phyloP scores from a whole-genome alignment of 1,284 basidiomycete genomes.

The Apiotrichum sp. region DNA sequence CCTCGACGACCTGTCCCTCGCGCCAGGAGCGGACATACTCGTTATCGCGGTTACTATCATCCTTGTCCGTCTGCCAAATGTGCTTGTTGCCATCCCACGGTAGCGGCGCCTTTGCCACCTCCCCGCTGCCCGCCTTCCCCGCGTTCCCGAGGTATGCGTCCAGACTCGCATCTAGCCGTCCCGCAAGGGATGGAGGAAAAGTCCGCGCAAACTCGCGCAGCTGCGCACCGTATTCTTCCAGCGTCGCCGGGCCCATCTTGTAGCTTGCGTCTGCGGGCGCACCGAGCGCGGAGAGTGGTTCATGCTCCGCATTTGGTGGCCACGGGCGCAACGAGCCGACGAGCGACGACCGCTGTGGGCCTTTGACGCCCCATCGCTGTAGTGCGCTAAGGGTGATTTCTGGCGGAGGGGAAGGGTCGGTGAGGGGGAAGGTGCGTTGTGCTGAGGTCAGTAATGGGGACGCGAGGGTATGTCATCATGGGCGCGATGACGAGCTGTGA shows the following conservation, averaged over 20 bases:
- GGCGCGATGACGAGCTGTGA: too few species aligned
- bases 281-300: slow-evolving; percentile 22
- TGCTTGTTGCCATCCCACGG: slow-evolving; percentile 16
- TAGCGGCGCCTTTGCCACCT: too few species aligned
- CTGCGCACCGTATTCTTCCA: slow-evolving; percentile 18
- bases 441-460: too few species aligned
- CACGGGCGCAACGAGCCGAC: slow-evolving; percentile 15
- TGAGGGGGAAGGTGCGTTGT: too few species aligned
- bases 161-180: slow-evolving; percentile 15
- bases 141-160: slow-evolving; percentile 11
- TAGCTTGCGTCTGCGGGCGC: slow-evolving; percentile 33
- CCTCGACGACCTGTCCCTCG: slow-evolving; percentile 20
- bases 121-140: background rate
- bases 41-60: slow-evolving; percentile 9
- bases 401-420: too few species aligned
- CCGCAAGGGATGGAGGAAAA: slow-evolving; percentile 17
- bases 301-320: too few species aligned
- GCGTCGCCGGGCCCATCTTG: slow-evolving; percentile 20
- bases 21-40: slow-evolving; percentile 32
- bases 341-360: slow-evolving; percentile 20
- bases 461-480: too few species aligned
- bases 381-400: background rate
- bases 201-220: slow-evolving; percentile 25
- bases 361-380: slow-evolving; percentile 28
- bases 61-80: slow-evolving; percentile 46